A percentile compares a stretch with the other conserved stretches of the same genome.
phyloP scores from a whole-genome alignment of 352 stramenopile species.

The Pythium angustatum region DNA sequence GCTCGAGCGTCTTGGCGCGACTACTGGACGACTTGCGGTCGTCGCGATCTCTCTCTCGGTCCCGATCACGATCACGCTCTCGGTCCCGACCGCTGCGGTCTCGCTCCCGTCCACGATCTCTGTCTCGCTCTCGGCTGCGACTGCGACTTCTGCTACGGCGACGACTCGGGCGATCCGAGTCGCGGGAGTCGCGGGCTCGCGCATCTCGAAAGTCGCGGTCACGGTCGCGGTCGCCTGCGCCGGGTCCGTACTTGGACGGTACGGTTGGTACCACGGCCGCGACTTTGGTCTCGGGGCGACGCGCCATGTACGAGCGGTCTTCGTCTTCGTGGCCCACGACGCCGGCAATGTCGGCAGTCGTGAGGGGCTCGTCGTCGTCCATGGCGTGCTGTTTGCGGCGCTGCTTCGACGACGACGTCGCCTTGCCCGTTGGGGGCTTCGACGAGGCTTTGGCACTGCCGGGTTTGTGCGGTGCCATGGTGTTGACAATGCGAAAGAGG shows the following conservation, averaged over 20 bases:
- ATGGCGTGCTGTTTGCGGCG: constrained; percentile 43
- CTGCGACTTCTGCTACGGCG: constrained; percentile 30
- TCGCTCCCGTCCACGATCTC: constrained; percentile 38
- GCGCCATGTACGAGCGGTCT: constrained; percentile 22
- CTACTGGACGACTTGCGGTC: constrained; percentile 32
- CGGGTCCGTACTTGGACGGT: constrained; percentile 19
- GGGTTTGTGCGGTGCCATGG: constrained; percentile 65
- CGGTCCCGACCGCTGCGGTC: constrained; percentile 27
- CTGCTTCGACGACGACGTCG: neutral
- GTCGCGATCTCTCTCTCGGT: constrained; percentile 14
- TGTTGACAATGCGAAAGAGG: constrained; percentile 79
- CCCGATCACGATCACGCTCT: constrained; percentile 35
- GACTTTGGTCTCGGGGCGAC: neutral
- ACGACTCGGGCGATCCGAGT: neutral
- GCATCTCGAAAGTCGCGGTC: too few species aligned
- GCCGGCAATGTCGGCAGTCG: constrained; percentile 60
- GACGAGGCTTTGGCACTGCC: neutral
- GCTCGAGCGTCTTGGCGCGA: constrained; percentile 48
- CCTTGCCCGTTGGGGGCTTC: neutral
- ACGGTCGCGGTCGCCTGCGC: constrained; percentile 2
- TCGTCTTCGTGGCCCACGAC: constrained; percentile 22
- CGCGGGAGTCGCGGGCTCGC: constrained; percentile 5
- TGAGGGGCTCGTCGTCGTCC: constrained; percentile 68
- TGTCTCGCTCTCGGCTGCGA: constrained; percentile 39
- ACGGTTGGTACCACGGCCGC: neutral